Conservation (phyloP, 805 yeast genomes). For the Debaryomyces prosopidis region DNA sequence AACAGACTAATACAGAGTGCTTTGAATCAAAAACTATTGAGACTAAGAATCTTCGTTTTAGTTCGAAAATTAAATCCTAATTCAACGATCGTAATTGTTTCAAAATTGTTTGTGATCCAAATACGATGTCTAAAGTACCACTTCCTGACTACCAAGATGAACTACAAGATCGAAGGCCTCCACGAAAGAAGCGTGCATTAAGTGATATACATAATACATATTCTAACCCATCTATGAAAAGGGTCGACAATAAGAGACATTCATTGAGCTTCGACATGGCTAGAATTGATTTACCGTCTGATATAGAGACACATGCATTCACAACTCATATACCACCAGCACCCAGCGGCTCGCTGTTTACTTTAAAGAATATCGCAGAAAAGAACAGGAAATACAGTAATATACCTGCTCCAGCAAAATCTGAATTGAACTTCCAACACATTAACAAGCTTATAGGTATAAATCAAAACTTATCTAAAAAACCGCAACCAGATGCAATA, state of each 20-base stretch:
- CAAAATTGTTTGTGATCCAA: background rate
- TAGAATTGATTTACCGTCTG: constrained; percentile 9
- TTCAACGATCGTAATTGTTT: background rate
- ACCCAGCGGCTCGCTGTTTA: background rate
- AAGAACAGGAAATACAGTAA: constrained; percentile 3
- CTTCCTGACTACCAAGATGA: background rate
- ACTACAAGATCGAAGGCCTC: constrained; percentile 1
- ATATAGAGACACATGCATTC: background rate
- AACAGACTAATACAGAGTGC: no score
- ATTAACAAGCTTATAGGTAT: constrained; percentile 16
- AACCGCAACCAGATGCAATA: background rate
- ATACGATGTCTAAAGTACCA: background rate
- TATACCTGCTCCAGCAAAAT: constrained; percentile 7
- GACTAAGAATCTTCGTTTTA: no score
- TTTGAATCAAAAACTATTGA: no score
- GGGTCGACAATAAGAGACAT: constrained; percentile 9
- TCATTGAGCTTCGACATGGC: constrained; percentile 22
- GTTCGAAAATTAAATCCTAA: no score
- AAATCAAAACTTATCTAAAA: constrained; percentile 4
- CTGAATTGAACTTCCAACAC: constrained; percentile 13
- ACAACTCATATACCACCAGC: constrained; percentile 9
- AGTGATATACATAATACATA: constrained; percentile 13
- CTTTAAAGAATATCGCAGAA: constrained; percentile 1
- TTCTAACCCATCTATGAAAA: background rate
- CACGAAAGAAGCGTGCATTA: constrained; percentile 18